A percentile compares a stretch with the other conserved stretches of the same genome.
These are phyloP conservation scores for Neonectria magnoliae DNA, from an alignment of 2,329 filamentous ascomycete genomes.

Conservation along the genomic window DNA sequence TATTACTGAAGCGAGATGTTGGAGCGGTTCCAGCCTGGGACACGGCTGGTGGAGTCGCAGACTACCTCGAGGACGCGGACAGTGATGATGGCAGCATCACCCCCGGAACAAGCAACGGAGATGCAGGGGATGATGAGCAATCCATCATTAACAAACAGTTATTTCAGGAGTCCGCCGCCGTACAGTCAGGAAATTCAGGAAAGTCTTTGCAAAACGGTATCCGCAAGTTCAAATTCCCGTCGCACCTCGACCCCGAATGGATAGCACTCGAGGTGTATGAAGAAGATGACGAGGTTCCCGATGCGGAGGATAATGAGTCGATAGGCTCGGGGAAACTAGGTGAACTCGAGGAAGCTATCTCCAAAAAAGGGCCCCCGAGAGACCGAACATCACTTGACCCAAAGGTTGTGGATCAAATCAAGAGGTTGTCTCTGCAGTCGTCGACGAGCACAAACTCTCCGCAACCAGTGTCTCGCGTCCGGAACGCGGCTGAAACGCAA, in stretches of 20 bases:
- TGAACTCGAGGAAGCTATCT: slow-evolving; percentile 39
- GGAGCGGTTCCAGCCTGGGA: slow-evolving; percentile 20
- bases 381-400: slow-evolving; percentile 48
- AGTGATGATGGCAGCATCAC: slow-evolving; percentile 8
- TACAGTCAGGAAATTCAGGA: neutral
- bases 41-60: slow-evolving; percentile 10
- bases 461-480: slow-evolving; percentile 9
- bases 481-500: slow-evolving; percentile 32
- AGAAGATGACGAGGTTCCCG: slow-evolving; percentile 57
- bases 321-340: slow-evolving; percentile 49
- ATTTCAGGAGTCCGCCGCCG: slow-evolving; percentile 29
- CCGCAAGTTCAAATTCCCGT: slow-evolving; percentile 61
- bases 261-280: slow-evolving; percentile 87
- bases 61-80: slow-evolving; percentile 53
- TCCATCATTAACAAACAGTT: slow-evolving; percentile 60
- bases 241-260: slow-evolving; percentile 88
- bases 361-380: slow-evolving; percentile 19
- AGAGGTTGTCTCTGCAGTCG: slow-evolving; percentile 49
- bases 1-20: slow-evolving; percentile 47
- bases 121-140: slow-evolving; percentile 52
- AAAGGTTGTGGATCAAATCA: slow-evolving; percentile 53
- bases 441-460: slow-evolving; percentile 17
- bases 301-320: slow-evolving; percentile 59
- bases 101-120: slow-evolving; percentile 29
- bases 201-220: slow-evolving; percentile 13